These are phyloP conservation scores for Moniliella sp. DNA, from an alignment of 1,284 basidiomycete genomes.

Conservation along the genomic window DNA sequence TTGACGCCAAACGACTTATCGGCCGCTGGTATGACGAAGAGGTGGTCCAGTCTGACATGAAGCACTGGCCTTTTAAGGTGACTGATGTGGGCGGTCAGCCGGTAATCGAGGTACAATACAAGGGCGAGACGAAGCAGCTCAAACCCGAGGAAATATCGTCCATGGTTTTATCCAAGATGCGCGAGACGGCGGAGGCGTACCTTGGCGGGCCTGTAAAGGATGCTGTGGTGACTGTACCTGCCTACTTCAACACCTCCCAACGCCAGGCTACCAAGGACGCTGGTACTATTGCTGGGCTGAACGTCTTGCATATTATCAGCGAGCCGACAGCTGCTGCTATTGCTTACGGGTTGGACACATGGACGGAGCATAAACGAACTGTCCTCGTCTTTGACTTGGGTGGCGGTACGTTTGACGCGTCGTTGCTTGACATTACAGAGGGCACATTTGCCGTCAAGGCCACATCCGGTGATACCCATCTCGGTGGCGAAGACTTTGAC, in stretches of 20 bases:
- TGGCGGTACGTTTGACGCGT: slow-evolving; percentile 59
- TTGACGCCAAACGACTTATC: slow-evolving; percentile 53
- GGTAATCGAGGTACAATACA: slow-evolving; percentile 43
- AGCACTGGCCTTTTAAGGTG: slow-evolving; percentile 53
- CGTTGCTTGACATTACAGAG: slow-evolving; percentile 45
- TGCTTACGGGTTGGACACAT: slow-evolving; percentile 41
- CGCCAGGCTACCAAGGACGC: slow-evolving; percentile 44
- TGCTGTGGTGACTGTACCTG: slow-evolving; percentile 50
- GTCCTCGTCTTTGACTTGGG: slow-evolving; percentile 99
- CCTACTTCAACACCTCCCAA: slow-evolving; percentile 51
- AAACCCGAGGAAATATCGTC: slow-evolving; percentile 64
- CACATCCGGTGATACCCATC: slow-evolving; percentile 92
- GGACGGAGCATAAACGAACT: slow-evolving; percentile 50
- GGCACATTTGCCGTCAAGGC: slow-evolving; percentile 98
- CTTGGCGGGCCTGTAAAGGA: slow-evolving; percentile 46
- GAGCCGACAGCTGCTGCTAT: slow-evolving; percentile 40
- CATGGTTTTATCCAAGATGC: slow-evolving; percentile 97
- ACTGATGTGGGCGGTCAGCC: slow-evolving; percentile 43
- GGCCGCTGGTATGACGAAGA: slow-evolving; percentile 68
- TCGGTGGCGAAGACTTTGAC: slow-evolving; percentile 99
- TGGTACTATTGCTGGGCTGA: slow-evolving; percentile 43
- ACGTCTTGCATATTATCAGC: slow-evolving; percentile 51
- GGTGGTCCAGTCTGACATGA: slow-evolving; percentile 45
- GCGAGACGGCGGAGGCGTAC: slow-evolving; percentile 53
- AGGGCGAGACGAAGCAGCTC: slow-evolving; percentile 44